These are phyloP conservation scores for Elsinoe necatrix DNA, from an alignment of 2,329 filamentous ascomycete genomes.

Conservation along the genomic window DNA sequence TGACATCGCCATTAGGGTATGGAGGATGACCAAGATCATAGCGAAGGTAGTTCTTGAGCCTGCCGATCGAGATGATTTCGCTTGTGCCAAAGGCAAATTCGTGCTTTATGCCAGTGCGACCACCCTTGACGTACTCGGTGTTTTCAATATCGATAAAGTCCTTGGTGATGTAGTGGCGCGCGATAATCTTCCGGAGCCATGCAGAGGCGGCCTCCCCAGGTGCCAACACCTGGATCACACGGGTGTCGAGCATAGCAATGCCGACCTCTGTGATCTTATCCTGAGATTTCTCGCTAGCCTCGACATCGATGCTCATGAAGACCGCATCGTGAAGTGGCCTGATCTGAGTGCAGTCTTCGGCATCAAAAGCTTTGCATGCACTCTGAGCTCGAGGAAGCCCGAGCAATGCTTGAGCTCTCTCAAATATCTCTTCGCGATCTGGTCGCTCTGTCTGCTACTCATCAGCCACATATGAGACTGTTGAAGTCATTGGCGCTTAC, in stretches of 20 bases:
- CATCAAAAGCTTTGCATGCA: background rate
- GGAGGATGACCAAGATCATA: background rate
- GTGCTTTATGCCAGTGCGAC: conserved; percentile 14
- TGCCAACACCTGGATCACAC: conserved; percentile 44
- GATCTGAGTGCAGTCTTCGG: background rate
- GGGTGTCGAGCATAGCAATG: conserved; percentile 53
- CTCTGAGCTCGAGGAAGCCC: background rate
- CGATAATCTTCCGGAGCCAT: conserved; percentile 57
- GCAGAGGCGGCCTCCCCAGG: conserved; percentile 54
- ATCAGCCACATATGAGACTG: background rate
- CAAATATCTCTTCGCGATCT: background rate
- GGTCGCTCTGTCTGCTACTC: background rate
- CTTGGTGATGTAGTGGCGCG: conserved; percentile 15
- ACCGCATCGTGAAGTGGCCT: conserved; percentile 19
- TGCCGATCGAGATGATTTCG: conserved; percentile 18
- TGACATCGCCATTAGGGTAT: background rate
- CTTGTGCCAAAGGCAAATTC: conserved; percentile 24
- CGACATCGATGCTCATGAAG: conserved; percentile 25
- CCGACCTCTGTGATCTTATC: conserved; percentile 26
- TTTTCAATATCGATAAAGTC: conserved; percentile 17
- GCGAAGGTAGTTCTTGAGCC: conserved; percentile 4
- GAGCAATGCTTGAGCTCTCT: background rate
- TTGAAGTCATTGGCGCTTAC: too few relatives aligned
- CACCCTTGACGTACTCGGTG: background rate
- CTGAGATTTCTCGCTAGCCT: conserved; percentile 23